Conservation (phyloP, 2,329 filamentous ascomycete species). For the Nothomitra cinnamomea region DNA sequence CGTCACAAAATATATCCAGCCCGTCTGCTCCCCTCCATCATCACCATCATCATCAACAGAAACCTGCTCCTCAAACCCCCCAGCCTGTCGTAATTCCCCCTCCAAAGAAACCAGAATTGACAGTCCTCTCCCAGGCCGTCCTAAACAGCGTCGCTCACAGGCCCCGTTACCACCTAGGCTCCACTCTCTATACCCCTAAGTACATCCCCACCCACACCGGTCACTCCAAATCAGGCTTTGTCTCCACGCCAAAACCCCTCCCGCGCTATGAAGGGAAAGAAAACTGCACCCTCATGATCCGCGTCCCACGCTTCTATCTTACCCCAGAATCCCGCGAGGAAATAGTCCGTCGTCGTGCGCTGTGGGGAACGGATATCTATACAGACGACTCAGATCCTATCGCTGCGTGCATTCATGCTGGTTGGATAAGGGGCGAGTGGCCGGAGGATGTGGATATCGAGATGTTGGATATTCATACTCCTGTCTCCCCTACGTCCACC, state of each 20-base stretch:
- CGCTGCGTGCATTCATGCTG: constrained; percentile 81
- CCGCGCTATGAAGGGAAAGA: constrained; percentile 63
- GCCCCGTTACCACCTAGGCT: constrained; percentile 67
- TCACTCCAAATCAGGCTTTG: constrained; percentile 35
- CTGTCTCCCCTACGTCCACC: constrained; percentile 13
- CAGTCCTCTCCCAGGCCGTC: constrained; percentile 51
- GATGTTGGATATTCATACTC: constrained; percentile 35
- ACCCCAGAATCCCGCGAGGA: constrained; percentile 55
- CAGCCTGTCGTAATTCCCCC: constrained; percentile 17
- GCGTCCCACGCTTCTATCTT: constrained; percentile 67
- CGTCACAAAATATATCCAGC: constrained; percentile 28
- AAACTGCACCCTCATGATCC: constrained; percentile 81
- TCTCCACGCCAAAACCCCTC: constrained; percentile 49
- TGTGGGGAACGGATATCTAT: constrained; percentile 92
- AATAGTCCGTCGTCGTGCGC: constrained; percentile 59
- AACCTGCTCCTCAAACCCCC: constrained; percentile 21
- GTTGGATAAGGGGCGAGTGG: constrained; percentile 86
- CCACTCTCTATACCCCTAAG: constrained; percentile 60
- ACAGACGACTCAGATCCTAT: constrained; percentile 91
- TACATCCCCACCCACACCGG: constrained; percentile 32
- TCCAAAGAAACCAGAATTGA: constrained; percentile 41
- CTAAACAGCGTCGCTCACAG: constrained; percentile 53
- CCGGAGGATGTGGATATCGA: constrained; percentile 55
- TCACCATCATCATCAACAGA: constrained; percentile 12
- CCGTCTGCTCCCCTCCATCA: constrained; percentile 11